Percentiles rank a stretch among this genome's conserved stretches.
These are phyloP conservation scores for Alternaria arborescens DNA, from an alignment of 2,329 filamentous ascomycete genomes.

Conservation along the genomic window DNA sequence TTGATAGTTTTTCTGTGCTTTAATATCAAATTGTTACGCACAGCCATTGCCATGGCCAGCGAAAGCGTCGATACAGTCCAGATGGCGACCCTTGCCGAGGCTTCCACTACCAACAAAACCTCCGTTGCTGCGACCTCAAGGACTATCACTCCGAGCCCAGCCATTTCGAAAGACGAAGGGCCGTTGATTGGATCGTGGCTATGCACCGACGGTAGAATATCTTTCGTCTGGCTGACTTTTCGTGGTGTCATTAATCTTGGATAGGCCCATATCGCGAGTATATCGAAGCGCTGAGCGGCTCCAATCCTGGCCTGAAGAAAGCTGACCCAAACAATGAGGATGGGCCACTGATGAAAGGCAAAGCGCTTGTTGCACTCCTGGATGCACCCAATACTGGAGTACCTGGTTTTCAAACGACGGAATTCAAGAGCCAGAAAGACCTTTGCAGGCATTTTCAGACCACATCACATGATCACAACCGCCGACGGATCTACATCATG, in stretches of 20 bases:
- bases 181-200: slow-evolving; percentile 36
- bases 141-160: slow-evolving; percentile 13
- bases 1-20: too few relatives aligned
- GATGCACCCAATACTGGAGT: slow-evolving; percentile 25
- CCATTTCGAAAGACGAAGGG: neutral
- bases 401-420: slow-evolving; percentile 24
- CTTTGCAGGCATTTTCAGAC: slow-evolving; percentile 30
- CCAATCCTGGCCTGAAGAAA: slow-evolving; percentile 41
- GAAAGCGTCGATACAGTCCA: neutral
- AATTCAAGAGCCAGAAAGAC: slow-evolving; percentile 25
- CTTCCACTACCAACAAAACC: slow-evolving; percentile 1
- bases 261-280: slow-evolving; percentile 42
- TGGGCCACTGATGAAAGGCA: slow-evolving; percentile 24
- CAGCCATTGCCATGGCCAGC: slow-evolving; percentile 13
- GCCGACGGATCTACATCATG: slow-evolving; percentile 44
- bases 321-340: slow-evolving; percentile 42
- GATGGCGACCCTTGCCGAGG: slow-evolving; percentile 9
- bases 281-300: slow-evolving; percentile 38
- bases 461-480: slow-evolving; percentile 16
- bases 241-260: slow-evolving; percentile 12
- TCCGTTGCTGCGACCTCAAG: slow-evolving; percentile 6
- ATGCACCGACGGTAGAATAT: slow-evolving; percentile 34
- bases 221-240: neutral
- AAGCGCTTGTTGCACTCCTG: slow-evolving; percentile 38
- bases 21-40: neutral